These are phyloP conservation scores for Boletus rufocinnamomeus DNA, from an alignment of 768 basidiomycete species.

Conservation along the genomic window DNA sequence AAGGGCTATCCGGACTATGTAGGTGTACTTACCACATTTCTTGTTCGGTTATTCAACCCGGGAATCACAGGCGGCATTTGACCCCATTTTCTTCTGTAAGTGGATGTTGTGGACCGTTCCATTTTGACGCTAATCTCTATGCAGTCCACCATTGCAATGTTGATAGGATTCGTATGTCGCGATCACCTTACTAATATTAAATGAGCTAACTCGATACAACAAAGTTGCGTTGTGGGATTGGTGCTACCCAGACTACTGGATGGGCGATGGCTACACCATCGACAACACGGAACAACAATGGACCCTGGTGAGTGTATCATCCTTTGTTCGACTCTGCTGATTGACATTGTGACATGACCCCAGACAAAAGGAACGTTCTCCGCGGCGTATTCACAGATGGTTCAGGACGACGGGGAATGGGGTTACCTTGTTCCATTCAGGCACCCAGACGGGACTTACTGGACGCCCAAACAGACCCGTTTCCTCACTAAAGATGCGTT, in stretches of 20 bases:
- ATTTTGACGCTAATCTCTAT: background rate
- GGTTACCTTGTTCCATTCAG: constrained; percentile 28
- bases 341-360: background rate
- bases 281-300: constrained; percentile 16
- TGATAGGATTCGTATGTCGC: constrained; percentile 25
- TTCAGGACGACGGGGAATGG: constrained; percentile 23
- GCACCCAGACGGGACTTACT: constrained; percentile 25
- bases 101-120: background rate
- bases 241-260: constrained; percentile 33
- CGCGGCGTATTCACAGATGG: constrained; percentile 23
- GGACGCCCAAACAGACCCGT: constrained; percentile 28
- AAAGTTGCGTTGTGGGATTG: constrained; percentile 35
- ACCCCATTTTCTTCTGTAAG: constrained; percentile 31
- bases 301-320: constrained; percentile 23
- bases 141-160: constrained; percentile 30
- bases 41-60: background rate
- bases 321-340: background rate
- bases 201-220: background rate
- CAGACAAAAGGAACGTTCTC: constrained; percentile 27
- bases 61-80: constrained; percentile 23
- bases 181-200: background rate
- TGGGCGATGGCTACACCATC: constrained; percentile 25
- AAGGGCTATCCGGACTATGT: constrained; percentile 28
- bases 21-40: background rate
- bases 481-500: constrained; percentile 21